Evolutionary conservation across 163 green algal genomes (phyloP), one percentile per base, ranked within the genome.

Genomic region (Scenedesmus sp.): DNA sequence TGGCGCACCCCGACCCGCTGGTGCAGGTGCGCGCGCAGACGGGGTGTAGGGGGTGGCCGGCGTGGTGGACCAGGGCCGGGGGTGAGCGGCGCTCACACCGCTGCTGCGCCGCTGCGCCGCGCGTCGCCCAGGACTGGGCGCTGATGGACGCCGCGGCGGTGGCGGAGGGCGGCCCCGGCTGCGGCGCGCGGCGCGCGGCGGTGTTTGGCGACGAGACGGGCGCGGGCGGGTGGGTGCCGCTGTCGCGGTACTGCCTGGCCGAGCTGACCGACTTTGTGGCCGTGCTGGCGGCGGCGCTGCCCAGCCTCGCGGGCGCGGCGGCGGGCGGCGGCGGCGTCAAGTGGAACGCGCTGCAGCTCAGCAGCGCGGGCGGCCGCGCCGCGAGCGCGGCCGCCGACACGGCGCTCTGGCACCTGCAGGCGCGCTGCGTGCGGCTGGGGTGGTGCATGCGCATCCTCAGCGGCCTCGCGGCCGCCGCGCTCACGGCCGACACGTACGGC

Each of bases 121-220:
- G n/a, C n/a, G n/a, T n/a, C n/a, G n/a, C 13, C 14, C 63, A 81
- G 74, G 74, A 74, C 51, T 81, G 74, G 74, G 63, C 45, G 29
- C 64, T 82, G 42, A 26, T 75, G 34, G 83, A 90, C 42, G 54
- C 89, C 9, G 70, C 75, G 2, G 22, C 64, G 0, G 76, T 82
- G 1, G 64, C 60, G 0, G 78, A 87, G 70, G 86, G 71, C 10
- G 64, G 63, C 28, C 34, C 60, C 11, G 67, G 63, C 1, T 57
- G 60, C 9, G 54, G 51, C 1, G 50, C 31, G 20, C 76, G 83
- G 17, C 69, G 75, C 1, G 63, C 71, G 1, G 69, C 75, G 1
- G 53, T 89, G 1, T 90, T 87, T 36, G 77, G 77, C 26, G 86
- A 90, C 54, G 80, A 90, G 53, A 84, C 58, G 26, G 86, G 86